phyloP scores from a whole-genome alignment of 495 filamentous ascomycete genomes.

The Copromyces sp. region DNA sequence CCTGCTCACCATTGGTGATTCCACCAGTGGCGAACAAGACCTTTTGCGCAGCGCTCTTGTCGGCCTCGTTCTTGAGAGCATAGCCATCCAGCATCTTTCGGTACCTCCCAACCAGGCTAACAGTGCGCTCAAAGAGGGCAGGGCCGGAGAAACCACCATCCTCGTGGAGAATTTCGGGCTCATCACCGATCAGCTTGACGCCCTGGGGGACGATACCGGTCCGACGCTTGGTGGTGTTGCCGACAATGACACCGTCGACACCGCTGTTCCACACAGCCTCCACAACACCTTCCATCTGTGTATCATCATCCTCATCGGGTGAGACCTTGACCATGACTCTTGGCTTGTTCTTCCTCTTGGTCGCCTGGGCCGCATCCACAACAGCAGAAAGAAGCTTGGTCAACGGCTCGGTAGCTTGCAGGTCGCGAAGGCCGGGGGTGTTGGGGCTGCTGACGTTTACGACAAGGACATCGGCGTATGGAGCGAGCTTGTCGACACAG shows the following conservation, averaged over 20 bases:
- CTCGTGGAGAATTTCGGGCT: conserved; percentile 59
- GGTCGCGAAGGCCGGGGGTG: conserved; percentile 74
- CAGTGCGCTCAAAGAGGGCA: conserved; percentile 67
- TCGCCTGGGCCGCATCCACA: conserved; percentile 59
- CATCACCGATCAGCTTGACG: conserved; percentile 51
- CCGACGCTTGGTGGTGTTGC: conserved; percentile 85
- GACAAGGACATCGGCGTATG: conserved; percentile 86
- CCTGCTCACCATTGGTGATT: conserved; percentile 76
- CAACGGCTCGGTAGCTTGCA: conserved; percentile 74
- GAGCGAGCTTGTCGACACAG: conserved; percentile 70
- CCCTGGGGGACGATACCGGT: conserved; percentile 56
- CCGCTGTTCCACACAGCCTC: conserved; percentile 74
- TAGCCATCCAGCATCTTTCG: conserved; percentile 57
- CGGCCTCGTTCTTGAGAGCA: conserved; percentile 18
- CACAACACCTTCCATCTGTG: conserved; percentile 77
- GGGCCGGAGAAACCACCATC: conserved; percentile 87
- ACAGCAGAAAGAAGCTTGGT: conserved; percentile 72
- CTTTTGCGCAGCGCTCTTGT: conserved; percentile 42
- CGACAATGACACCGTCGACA: conserved; percentile 93
- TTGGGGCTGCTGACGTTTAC: conserved; percentile 97
- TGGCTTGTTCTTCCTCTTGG: conserved; percentile 62
- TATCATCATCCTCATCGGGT: conserved; percentile 79
- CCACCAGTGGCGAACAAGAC: conserved; percentile 88
- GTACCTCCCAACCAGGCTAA: conserved; percentile 68
- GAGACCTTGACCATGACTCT: conserved; percentile 95